Evolutionary conservation across 2,329 filamentous ascomycete species (phyloP).

Genomic region (Plenodomus tracheiphilus): DNA sequence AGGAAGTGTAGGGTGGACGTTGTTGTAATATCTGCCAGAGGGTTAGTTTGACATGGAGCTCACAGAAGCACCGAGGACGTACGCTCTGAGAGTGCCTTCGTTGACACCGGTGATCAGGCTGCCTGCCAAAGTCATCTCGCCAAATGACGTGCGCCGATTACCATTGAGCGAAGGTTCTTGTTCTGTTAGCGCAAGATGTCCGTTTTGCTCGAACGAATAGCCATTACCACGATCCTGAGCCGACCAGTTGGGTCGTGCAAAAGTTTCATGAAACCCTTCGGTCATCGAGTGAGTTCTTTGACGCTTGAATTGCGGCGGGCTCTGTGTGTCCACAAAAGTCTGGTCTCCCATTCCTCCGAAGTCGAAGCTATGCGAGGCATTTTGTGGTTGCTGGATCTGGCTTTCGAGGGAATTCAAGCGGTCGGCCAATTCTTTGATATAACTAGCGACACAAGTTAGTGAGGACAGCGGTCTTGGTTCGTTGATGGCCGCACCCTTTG

Average conservation of each 20-base stretch:
- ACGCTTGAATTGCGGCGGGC: slow-evolving; percentile 36
- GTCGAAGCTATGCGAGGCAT: slow-evolving; percentile 33
- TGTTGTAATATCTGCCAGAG: slow-evolving; percentile 36
- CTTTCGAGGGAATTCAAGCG: slow-evolving; percentile 44
- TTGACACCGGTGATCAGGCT: slow-evolving; percentile 41
- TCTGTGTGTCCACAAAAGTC: slow-evolving; percentile 33
- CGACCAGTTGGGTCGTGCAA: slow-evolving; percentile 39
- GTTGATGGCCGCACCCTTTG: slow-evolving; percentile 38
- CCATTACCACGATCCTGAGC: slow-evolving; percentile 41
- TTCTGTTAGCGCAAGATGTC: slow-evolving; percentile 26
- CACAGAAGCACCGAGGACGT: slow-evolving; percentile 4
- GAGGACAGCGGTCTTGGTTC: not conserved
- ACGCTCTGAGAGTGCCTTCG: slow-evolving; percentile 42
- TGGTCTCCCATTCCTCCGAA: slow-evolving; percentile 35
- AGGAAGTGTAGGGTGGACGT: slow-evolving; percentile 41
- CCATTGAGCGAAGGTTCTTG: slow-evolving; percentile 38
- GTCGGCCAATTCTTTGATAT: slow-evolving; percentile 47
- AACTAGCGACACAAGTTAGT: slow-evolving; percentile 30
- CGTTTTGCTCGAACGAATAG: slow-evolving; percentile 19
- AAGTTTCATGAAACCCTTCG: slow-evolving; percentile 39
- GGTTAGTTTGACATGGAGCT: slow-evolving; percentile 13
- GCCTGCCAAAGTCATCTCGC: slow-evolving; percentile 39
- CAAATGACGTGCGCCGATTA: slow-evolving; percentile 39
- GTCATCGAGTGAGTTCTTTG: slow-evolving; percentile 47
- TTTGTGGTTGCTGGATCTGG: slow-evolving; percentile 39